These are phyloP conservation scores for Panellus pusillus DNA, from an alignment of 768 basidiomycete species.

Conservation along the genomic window DNA sequence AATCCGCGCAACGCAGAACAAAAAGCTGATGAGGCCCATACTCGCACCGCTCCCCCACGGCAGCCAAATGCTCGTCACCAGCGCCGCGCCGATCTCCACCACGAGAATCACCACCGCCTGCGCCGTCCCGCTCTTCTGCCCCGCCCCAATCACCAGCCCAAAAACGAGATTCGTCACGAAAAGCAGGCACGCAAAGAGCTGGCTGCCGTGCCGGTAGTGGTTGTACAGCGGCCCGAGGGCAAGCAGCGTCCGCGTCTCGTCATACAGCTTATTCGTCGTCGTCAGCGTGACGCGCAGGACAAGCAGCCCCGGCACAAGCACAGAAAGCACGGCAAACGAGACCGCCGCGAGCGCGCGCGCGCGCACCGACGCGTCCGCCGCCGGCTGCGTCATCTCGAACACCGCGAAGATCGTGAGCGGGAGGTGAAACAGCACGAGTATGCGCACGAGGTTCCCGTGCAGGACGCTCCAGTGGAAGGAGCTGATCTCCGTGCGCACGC, in stretches of 20 bases:
- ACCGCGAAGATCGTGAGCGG: conserved; percentile 91
- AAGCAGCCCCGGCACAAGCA: conserved; percentile 73
- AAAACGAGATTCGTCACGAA: conserved; percentile 81
- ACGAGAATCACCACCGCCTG: conserved; percentile 90
- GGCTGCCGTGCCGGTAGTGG: conserved; percentile 88
- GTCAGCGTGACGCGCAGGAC: conserved; percentile 78
- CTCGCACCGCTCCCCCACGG: conserved; percentile 97
- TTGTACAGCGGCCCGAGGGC: conserved; percentile 92
- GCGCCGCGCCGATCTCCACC: conserved; percentile 83
- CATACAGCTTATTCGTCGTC: conserved; percentile 88
- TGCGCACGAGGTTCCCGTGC: conserved; percentile 88
- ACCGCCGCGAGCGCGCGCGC: conserved; percentile 80
- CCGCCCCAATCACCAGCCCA: conserved; percentile 85
- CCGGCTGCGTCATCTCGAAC: conserved; percentile 75
- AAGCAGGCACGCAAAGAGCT: conserved; percentile 81
- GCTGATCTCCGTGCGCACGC: conserved; percentile 58
- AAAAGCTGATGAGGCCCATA: conserved; percentile 94
- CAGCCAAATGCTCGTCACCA: conserved; percentile 91
- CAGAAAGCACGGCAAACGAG: conserved; percentile 77
- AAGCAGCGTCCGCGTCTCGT: conserved; percentile 90
- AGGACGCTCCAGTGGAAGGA: conserved; percentile 81
- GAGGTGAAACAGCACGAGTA: conserved; percentile 91
- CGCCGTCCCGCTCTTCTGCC: conserved; percentile 85
- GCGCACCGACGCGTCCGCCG: conserved; percentile 48
- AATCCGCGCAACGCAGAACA: conserved; percentile 89